Base-by-base conservation (phyloP, 2,329 filamentous ascomycete genomes). In the Dendryphion nanum region DNA sequence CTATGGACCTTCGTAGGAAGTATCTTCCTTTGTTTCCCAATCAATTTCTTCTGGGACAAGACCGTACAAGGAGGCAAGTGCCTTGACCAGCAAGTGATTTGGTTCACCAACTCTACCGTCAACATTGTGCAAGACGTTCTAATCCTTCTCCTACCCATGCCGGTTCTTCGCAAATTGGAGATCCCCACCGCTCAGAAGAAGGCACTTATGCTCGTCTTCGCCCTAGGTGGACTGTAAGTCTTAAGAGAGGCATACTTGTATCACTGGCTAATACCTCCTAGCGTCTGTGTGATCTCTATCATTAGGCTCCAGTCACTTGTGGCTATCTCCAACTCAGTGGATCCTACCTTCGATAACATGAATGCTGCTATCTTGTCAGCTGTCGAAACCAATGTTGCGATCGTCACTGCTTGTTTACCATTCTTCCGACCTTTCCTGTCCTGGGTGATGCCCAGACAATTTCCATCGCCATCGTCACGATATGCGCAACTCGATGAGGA, bases 361-460 rank as follows among this genome's bases (percentile, higher is more conserved):
- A 45, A 54, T 15, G 53, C 60, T 10, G 61, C 59, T 4, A 54
- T 51, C n/a, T 50, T 62, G 12, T 63, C 59, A 4, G 47, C 52
- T 0, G 54, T 65, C 6, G 63, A 66, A 38, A 43, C 51, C 10
- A 63, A 66, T 33, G 49, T 61, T 0, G 55, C 53, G 13, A 64
- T 66, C 23, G 47, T 64, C 19, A 63, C 59, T 33, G 59, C 62
- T 4, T 65, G 58, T 35, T 41, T 66, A n/a, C 61, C 62, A 28
- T 53, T 55, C 4, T 55, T 66, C 44, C 60, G 61, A 5, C 59
- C 60, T 2, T 48, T 65, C 4, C 44, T 64, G 4, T 48, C 55
- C 4, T 36, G 60, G 0, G 48, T 72, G 20, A 66, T 73, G 46
- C 72, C 72, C 28, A 42, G 50, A 18, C 58, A 60, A 38, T 64